Base-by-base conservation (phyloP, 1,139 yeast genomes). In the Scheffersomyces illinoinensis region DNA sequence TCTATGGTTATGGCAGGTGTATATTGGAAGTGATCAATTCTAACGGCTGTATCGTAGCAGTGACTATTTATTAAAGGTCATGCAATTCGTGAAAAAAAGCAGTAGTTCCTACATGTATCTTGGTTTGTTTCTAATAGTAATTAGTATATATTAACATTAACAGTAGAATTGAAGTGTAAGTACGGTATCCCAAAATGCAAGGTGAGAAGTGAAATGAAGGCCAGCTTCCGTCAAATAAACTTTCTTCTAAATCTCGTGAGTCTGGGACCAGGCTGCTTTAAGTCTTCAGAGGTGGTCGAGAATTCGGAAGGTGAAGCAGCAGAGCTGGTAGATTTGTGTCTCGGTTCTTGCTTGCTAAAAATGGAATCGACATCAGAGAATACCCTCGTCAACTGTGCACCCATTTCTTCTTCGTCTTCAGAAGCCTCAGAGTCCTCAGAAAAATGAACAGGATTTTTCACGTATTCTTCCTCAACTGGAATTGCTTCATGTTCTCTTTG, bases 1-100 rank as follows among this genome's bases (percentile, higher is more conserved):
- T 85, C 50, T 81, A 82, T 64, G 85, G 85, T 2, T 75, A 73
- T 61, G 70, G 76, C 24, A 68, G 79, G 48, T 78, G 83, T 59
- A 79, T 85, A n/a, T 81, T 84, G 75, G 90, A 86, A 63, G 85
- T 85, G 14, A 70, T 85, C 50, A 78, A 81, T 57, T 78, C 76
- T 55, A 79, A 72, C 56, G 76, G 75, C 20, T 71, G 74, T 54
- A 70, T 79, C 5, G 69, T 77, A 47, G 66, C 76, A 17, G 68
- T 78, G 24, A 77, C 80, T 1, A 64, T 77, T 24, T 75, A 66
- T 59, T 71, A 53, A 59, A 23, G 18, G 14, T 66, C 12, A 17
- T 12, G 10, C 43, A 12, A 33, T 12, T 33, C 4, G 43, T 33
- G 43, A 12, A 17, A 7, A 17, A 7, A 33, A 33, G 43, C 43